Evolutionary conservation across 1,139 yeast species (phyloP), one percentile per base, ranked within the genome.

Genomic region (Debaryomycetaceae sp.): DNA sequence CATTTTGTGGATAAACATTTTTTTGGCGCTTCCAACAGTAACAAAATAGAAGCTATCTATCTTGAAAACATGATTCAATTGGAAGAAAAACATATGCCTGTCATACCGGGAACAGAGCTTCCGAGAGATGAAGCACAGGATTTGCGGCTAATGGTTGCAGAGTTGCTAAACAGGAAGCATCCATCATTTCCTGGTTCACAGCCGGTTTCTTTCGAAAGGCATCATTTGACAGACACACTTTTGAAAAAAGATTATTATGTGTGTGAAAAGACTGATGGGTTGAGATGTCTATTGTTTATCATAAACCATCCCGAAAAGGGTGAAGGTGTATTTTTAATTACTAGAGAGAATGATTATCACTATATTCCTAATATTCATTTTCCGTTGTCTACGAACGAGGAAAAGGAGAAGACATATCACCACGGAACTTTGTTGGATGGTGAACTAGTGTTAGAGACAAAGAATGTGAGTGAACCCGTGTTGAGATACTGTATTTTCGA

Each of bases 251-350:
- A 70, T 53, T 92, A 89, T 58, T 84, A 81, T 53, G 98, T 92
- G 0, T 92, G 98, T 65, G 99, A 94, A 56, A 94, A 94, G 59
- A 81, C 95, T 0, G 98, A 94, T 61, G 99, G 99, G 0, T 68
- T 92, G 40, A 71, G 99, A 41, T 87, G 95, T 45, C 66, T 92
- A 36, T 63, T 85, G 58, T 70, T 84, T 43, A 75, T 84, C 4
- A 62, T 84, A 33, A 68, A 87, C 54, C 91, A 86, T 54, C 83
- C 88, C 2, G 78, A 71, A 38, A 79, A 87, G 3, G 84, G 83
- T 15, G 91, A 84, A 53, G 92, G 87, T 73, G 56, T 91, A 70
- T 67, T 74, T 79, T 55, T 73, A 49, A 83, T 94, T 38, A 92
- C 95, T 30, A 73, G 99, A 53, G 94, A 85, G 50, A 87, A 89